Conservation (phyloP, 495 filamentous ascomycete species). For the Cercophora samala region DNA sequence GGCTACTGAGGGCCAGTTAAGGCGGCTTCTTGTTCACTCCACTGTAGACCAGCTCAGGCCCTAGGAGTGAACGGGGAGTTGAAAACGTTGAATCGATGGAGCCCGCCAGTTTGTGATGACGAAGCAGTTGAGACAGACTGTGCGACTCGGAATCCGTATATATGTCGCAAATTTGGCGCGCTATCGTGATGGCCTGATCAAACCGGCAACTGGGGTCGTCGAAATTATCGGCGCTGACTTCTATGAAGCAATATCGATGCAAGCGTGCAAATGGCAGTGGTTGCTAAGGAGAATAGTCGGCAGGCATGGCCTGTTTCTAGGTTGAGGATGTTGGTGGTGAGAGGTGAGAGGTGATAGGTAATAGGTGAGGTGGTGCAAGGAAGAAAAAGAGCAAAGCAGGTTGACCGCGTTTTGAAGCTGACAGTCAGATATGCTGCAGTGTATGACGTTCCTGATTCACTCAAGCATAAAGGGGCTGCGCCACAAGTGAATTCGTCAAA, state of each 20-base stretch:
- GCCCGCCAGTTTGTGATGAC: slow-evolving; percentile 66
- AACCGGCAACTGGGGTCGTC: neutral
- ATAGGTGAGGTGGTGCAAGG: neutral
- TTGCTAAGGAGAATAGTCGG: neutral
- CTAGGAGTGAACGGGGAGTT: slow-evolving; percentile 87
- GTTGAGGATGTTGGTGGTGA: neutral
- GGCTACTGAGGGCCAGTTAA: slow-evolving; percentile 64
- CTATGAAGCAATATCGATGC: neutral
- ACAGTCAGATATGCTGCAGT: neutral
- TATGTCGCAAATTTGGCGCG: slow-evolving; percentile 3
- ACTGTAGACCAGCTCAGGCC: slow-evolving; percentile 85
- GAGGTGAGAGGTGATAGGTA: no score
- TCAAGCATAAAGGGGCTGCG: neutral
- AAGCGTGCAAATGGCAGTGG: neutral
- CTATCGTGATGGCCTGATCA: slow-evolving; percentile 1
- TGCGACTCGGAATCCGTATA: neutral
- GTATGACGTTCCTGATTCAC: neutral
- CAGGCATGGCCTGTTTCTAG: neutral
- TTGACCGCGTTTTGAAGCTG: neutral
- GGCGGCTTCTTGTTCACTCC: slow-evolving; percentile 97
- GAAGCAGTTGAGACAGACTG: slow-evolving; percentile 1
- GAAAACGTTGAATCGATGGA: slow-evolving; percentile 70
- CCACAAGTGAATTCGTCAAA: neutral
- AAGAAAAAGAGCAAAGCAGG: neutral
- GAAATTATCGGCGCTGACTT: neutral